phyloP scores from a whole-genome alignment of 164 flowering plant genomes.

The Malania oleifera region DNA sequence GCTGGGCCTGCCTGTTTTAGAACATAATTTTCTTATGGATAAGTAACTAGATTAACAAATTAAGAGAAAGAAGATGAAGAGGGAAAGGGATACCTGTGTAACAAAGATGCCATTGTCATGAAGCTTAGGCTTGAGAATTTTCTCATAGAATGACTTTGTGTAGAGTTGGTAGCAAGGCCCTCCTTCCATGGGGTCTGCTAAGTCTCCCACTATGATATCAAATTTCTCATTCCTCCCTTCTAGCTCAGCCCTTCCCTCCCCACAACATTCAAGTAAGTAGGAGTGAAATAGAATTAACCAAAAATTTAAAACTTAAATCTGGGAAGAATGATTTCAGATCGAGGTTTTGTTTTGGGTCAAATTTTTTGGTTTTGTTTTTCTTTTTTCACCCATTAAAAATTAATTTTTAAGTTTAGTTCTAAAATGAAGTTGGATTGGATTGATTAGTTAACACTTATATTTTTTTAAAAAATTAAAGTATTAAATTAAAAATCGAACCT shows the following conservation, averaged over 20 bases:
- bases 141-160: conserved; percentile 78
- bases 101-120: conserved; percentile 76
- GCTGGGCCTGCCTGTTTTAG: conserved; percentile 84
- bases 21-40: no score
- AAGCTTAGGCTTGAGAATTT: conserved; percentile 76
- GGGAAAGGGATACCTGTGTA: conserved; percentile 55
- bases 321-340: no score
- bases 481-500: no score
- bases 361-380: no score
- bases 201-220: conserved; percentile 77
- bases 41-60: not conserved
- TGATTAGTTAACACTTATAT: no score
- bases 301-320: no score
- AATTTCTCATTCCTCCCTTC: conserved; percentile 55
- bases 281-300: no score
- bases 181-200: conserved; percentile 89
- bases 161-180: conserved; percentile 87
- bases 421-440: no score
- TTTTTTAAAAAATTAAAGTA: no score
- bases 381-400: no score
- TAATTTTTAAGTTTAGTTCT: no score
- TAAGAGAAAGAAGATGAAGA: not conserved
- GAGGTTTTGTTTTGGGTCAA: no score
- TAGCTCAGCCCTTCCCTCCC: conserved; percentile 51
- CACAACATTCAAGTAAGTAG: not conserved